A percentile compares a stretch with the other conserved stretches of the same genome.
These are phyloP conservation scores for Jacaranda copaia DNA, from an alignment of 257 asterid species.

Conservation along the genomic window DNA sequence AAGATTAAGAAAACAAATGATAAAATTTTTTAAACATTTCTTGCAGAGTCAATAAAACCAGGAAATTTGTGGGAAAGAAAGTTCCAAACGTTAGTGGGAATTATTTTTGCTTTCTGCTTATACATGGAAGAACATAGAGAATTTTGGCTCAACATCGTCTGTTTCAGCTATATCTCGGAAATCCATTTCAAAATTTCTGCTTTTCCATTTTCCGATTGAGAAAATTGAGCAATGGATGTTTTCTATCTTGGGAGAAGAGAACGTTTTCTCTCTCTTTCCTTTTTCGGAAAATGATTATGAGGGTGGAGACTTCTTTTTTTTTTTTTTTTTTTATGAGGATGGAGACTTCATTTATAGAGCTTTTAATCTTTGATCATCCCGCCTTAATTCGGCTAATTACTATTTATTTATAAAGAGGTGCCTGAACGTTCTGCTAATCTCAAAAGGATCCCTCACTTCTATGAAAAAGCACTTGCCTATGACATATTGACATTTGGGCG, in stretches of 20 bases:
- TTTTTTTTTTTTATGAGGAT: too few species aligned
- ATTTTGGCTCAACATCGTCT: not conserved
- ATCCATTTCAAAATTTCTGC: constrained; percentile 41
- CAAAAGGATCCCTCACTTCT: constrained; percentile 1
- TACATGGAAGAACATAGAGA: constrained; percentile 28
- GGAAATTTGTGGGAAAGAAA: constrained; percentile 27
- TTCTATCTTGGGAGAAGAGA: constrained; percentile 47
- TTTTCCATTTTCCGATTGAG: constrained; percentile 36
- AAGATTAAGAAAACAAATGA: not conserved
- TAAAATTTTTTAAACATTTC: not conserved
- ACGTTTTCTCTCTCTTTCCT: constrained; percentile 39
- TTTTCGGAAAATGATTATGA: constrained; percentile 43
- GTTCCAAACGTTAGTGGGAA: constrained; percentile 25
- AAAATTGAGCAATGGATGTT: constrained; percentile 28
- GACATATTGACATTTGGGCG: not conserved
- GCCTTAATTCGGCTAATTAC: constrained; percentile 57
- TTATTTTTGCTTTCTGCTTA: constrained; percentile 7
- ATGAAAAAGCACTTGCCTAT: not conserved
- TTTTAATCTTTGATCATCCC: constrained; percentile 52
- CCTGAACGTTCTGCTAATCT: not conserved
- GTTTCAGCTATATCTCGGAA: constrained; percentile 32
- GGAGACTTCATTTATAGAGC: constrained; percentile 24
- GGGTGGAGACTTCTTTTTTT: not conserved
- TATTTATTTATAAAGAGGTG: constrained; percentile 15
- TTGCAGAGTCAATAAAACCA: not conserved